These are phyloP conservation scores for Coffea humblotiana DNA, from an alignment of 305 asterid genomes.

Conservation along the genomic window DNA sequence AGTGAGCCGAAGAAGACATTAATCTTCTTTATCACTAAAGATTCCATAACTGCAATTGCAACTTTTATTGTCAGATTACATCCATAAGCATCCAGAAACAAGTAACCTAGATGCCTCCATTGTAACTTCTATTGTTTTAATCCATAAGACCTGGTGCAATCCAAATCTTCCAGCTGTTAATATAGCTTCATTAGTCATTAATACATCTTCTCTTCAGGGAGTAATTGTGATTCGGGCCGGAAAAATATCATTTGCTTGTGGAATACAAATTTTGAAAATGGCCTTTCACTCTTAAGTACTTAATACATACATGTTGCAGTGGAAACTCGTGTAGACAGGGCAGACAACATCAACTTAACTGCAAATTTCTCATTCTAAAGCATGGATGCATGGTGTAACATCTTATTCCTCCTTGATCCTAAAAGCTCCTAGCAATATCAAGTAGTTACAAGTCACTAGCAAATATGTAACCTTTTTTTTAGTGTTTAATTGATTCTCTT, in stretches of 20 bases:
- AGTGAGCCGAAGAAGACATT: not conserved
- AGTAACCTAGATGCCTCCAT: not conserved
- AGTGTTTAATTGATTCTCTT: not conserved
- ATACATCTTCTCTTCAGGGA: not conserved
- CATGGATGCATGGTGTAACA: not conserved
- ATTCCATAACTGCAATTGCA: not conserved
- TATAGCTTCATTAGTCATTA: not conserved
- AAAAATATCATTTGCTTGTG: not conserved
- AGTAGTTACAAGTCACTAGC: not conserved
- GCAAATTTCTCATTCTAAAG: not conserved
- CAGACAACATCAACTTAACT: not conserved
- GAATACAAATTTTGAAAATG: not conserved
- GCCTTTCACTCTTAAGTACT: not conserved
- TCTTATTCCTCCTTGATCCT: not conserved
- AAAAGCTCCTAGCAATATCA: not conserved
- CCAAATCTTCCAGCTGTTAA: not conserved
- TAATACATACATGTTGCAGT: not conserved
- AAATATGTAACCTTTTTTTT: not conserved
- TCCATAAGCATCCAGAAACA: not conserved
- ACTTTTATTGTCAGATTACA: not conserved
- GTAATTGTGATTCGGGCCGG: not conserved
- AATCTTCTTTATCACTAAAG: not conserved
- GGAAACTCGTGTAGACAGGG: not conserved
- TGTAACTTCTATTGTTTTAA: not conserved
- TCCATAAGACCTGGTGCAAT: not conserved